Base-by-base conservation (phyloP, 306 rosid genomes). In the Acacia acuminata region DNA sequence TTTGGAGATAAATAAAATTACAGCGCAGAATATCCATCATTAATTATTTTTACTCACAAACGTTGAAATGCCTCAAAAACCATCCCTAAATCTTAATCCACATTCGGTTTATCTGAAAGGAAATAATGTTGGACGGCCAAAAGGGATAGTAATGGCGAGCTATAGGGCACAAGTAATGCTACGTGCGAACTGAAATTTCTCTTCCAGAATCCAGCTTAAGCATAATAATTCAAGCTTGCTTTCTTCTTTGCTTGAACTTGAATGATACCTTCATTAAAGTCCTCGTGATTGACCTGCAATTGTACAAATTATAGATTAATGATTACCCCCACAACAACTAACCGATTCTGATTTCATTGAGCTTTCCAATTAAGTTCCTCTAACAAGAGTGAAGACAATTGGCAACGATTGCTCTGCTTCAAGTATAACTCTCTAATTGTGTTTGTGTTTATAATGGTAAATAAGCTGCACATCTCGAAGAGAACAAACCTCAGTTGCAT, bases 161-260 rank as follows among this genome's bases (percentile, higher is more conserved):
- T 61, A 48, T 12, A 69, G 15, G 42, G 36, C 32, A 66, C 65
- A 75, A 17, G 55, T 13, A 38, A 25, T 25, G 40, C 16, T 25
- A 36, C 42, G 61, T 22, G 47, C 36, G 61, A 71, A 68, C 69
- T 40, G 65, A 79, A 34, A 58, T 32, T 71, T 65, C 51, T 25
- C 32, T 63, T 38, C 69, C 78, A 48, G 44, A 56, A 70, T 73
- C 69, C 82, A 82, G 44, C 79, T 84, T 87, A 95, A 40, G 97
- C 99, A 82, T 96, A 94, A 79, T 96, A 96, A 63, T 94, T 92
- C 77, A 94, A 83, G 90, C 99, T 96, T 25, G 97, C 82, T 64
- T 92, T 94, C 93, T 94, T 96, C 93, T 94, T 92, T 25, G 98
- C 98, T 78, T 96, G 98, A 83, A 96, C 97, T 85, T 92, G 94